Evolutionary conservation across 2,329 filamentous ascomycete species (phyloP).

Genomic region (Beauveria caledonica): DNA sequence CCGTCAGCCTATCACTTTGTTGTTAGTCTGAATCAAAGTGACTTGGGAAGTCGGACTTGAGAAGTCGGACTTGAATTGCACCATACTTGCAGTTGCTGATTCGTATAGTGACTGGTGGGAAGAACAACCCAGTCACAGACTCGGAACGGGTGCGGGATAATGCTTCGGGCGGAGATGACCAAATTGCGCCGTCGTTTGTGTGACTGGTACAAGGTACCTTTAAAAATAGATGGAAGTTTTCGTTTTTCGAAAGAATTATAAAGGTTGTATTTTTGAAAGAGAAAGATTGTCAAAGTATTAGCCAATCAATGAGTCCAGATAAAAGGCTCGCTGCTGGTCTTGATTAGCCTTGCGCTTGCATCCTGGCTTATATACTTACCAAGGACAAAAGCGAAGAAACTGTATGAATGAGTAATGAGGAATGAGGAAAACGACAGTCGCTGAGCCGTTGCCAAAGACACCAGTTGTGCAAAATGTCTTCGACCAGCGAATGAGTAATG

Average conservation of each 20-base stretch:
- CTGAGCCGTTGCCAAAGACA: neutral
- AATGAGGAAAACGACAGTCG: neutral
- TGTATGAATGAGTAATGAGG: neutral
- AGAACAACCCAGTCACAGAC: neutral
- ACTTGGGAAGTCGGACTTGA: neutral
- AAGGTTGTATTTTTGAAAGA: too few relatives aligned
- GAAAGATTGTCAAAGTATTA: too few relatives aligned
- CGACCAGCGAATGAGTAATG: constrained; percentile 14
- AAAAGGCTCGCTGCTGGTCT: too few relatives aligned
- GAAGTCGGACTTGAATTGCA: neutral
- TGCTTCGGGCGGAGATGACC: too few relatives aligned
- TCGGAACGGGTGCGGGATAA: neutral
- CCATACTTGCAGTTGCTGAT: constrained; percentile 5
- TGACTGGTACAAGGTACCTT: too few relatives aligned
- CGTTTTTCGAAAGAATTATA: too few relatives aligned
- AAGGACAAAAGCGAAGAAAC: too few relatives aligned
- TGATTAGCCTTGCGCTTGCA: too few relatives aligned
- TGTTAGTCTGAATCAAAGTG: neutral
- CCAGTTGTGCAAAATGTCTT: neutral
- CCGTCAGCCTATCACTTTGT: neutral
- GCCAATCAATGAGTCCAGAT: too few relatives aligned
- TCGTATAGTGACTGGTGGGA: neutral
- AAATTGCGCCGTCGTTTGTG: too few relatives aligned
- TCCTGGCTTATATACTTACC: too few relatives aligned
- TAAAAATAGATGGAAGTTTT: too few relatives aligned